Conservation (phyloP, 495 filamentous ascomycete genomes). For the Lichina pygmaea region DNA sequence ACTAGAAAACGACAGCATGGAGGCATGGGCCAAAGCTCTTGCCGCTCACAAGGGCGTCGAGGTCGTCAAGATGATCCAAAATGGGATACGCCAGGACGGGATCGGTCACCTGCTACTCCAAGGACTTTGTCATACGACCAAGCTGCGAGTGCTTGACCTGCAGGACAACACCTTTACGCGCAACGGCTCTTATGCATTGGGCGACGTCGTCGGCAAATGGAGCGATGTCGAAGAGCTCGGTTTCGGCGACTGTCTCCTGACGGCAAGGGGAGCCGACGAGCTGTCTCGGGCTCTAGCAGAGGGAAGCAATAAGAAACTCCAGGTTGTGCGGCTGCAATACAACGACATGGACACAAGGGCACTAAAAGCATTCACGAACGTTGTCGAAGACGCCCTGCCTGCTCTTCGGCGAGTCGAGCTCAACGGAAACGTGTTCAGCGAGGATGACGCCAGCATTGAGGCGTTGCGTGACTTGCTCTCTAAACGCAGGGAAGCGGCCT, state of each 20-base stretch:
- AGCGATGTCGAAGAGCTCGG: slow-evolving; percentile 52
- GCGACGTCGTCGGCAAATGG: slow-evolving; percentile 49
- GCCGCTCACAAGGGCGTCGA: slow-evolving; percentile 52
- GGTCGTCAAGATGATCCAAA: slow-evolving; percentile 91
- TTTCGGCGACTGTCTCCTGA: slow-evolving; percentile 66
- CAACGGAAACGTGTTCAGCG: slow-evolving; percentile 84
- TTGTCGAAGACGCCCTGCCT: slow-evolving; percentile 36
- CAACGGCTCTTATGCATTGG: slow-evolving; percentile 50
- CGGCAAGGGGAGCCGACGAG: slow-evolving; percentile 47
- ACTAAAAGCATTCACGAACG: slow-evolving; percentile 37
- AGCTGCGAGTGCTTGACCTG: slow-evolving; percentile 53
- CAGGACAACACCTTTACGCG: slow-evolving; percentile 95
- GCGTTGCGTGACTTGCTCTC: slow-evolving; percentile 23
- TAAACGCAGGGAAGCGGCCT: slow-evolving; percentile 31
- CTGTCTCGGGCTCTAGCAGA: slow-evolving; percentile 44
- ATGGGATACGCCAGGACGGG: slow-evolving; percentile 87
- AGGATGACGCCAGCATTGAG: slow-evolving; percentile 43
- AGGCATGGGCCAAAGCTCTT: slow-evolving; percentile 71
- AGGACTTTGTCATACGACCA: slow-evolving; percentile 38
- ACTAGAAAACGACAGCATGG: slow-evolving; percentile 87
- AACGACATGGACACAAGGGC: slow-evolving; percentile 68
- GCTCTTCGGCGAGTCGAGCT: slow-evolving; percentile 60
- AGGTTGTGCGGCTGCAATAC: slow-evolving; percentile 67
- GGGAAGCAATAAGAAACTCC: slow-evolving; percentile 48
- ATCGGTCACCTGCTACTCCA: slow-evolving; percentile 49